Base-by-base conservation (phyloP, 208 protist genomes). In the Leishmania braziliensis region DNA sequence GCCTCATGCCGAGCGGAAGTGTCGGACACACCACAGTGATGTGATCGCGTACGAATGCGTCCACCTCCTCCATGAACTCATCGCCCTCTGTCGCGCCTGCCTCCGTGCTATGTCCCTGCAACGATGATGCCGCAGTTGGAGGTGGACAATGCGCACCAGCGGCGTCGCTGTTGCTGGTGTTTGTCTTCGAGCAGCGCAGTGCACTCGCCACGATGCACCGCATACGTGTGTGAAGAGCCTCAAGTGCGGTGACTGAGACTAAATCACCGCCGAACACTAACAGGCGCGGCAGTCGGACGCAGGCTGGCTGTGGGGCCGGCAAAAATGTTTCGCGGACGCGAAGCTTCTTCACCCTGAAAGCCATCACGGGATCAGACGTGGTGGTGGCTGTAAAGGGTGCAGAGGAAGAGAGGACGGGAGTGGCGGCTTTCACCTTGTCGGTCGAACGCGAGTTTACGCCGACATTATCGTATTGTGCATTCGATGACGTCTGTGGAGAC, bases 181-280 rank as follows among this genome's bases (percentile, higher is more conserved):
- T 29, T 53, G 48, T 26, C 53, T 50, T 76, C 51, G 29, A 58
- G 53, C 3, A 16, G 48, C 77, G 51, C 10, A 92, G 79, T 1
- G 84, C 88, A 20, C 73, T 72, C 10, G 39, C 14, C n/a, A 90
- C 81, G 75, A 93, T 90, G 74, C 84, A 80, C 3, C 78, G 75
- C 79, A 97, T 87, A 60, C 92, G 91, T 60, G 88, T 81, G 85
- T 94, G 89, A 26, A 97, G 83, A 2, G 91, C 92, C 76, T 92
- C 87, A 4, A 97, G 89, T 1, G 89, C 90, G 1, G 91, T 90
- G 23, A 95, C 82, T 2, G 91, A 95, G 29, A 97, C 94, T 20
- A 90, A 82, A 71, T 96, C 94, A 0, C 94, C 94, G 53, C 94
- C 94, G 84, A 97, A 95, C 84, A 97, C 93, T 46, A 97, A 86